Conservation (phyloP, 352 stramenopile genomes). For the Pythium aristosporum region DNA sequence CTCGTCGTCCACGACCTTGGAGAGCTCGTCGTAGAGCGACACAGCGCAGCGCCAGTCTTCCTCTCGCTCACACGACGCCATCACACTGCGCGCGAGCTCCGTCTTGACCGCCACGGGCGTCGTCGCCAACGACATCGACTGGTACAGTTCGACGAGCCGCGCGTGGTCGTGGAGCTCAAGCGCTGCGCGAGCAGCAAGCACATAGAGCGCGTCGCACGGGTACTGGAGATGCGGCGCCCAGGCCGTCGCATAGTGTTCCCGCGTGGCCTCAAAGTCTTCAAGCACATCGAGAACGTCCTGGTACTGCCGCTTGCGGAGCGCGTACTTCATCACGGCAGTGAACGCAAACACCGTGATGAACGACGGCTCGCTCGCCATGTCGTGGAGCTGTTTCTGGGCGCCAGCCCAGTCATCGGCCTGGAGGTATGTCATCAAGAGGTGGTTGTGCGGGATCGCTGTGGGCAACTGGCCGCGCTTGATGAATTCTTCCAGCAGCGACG, state of each 20-base stretch:
- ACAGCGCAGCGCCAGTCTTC: constrained; percentile 77
- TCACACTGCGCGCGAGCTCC: constrained; percentile 43
- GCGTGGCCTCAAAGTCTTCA: constrained; percentile 54
- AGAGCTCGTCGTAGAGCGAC: constrained; percentile 75
- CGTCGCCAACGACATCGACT: constrained; percentile 36
- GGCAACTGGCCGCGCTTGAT: constrained; percentile 46
- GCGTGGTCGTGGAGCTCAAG: constrained; percentile 51
- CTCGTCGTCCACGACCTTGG: constrained; percentile 44
- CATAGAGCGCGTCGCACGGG: constrained; percentile 60
- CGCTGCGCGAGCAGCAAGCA: constrained; percentile 59
- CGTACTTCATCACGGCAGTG: constrained; percentile 72
- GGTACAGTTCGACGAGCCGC: constrained; percentile 60
- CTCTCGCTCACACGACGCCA: constrained; percentile 60
- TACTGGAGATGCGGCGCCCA: constrained; percentile 65
- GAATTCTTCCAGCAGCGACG: constrained; percentile 63
- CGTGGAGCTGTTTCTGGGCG: constrained; percentile 45
- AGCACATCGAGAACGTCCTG: constrained; percentile 56
- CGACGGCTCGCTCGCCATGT: constrained; percentile 43
- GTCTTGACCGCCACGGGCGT: constrained; percentile 58
- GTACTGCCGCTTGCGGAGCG: constrained; percentile 36
- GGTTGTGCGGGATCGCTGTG: constrained; percentile 69
- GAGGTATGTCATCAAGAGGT: constrained; percentile 68
- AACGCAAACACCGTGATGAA: constrained; percentile 71
- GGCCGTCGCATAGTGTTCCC: constrained; percentile 40
- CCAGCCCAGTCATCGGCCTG: constrained; percentile 48